phyloP scores from a whole-genome alignment of 2,329 filamentous ascomycete genomes.

The Fusarium buharicum region DNA sequence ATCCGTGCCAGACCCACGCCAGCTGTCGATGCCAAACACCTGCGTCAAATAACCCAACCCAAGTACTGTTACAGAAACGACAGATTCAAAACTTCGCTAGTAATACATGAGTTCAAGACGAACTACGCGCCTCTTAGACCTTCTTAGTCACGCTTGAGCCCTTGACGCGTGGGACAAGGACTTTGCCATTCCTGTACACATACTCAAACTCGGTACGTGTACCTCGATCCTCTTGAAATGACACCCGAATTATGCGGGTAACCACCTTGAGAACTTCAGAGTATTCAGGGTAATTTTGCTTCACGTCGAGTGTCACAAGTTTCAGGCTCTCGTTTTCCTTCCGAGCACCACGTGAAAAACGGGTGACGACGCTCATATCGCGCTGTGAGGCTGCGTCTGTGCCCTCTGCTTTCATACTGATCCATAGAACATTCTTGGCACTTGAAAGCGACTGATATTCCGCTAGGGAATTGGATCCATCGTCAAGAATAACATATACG shows the following conservation, averaged over 20 bases:
- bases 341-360: neutral
- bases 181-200: slow-evolving; percentile 5
- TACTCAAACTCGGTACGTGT: slow-evolving; percentile 14
- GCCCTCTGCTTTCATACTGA: neutral
- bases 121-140: accelerated
- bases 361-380: neutral
- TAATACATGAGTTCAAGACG: neutral
- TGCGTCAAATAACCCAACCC: neutral
- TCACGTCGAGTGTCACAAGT: slow-evolving; percentile 8
- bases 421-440: neutral
- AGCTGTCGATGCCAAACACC: too few species aligned
- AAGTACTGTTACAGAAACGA: neutral
- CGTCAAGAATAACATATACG: slow-evolving; percentile 14
- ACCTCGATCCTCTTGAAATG: slow-evolving; percentile 14
- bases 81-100: neutral
- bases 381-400: neutral
- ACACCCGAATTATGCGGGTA: slow-evolving; percentile 4
- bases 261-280: slow-evolving; percentile 8
- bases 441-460: accelerated
- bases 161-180: slow-evolving; percentile 5
- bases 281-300: neutral
- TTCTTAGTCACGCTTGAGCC: neutral
- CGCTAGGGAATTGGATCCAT: neutral
- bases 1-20: too few species aligned
- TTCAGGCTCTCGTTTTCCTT: neutral